Conservation (phyloP, 805 yeast species). For the Spathaspora sp. region DNA sequence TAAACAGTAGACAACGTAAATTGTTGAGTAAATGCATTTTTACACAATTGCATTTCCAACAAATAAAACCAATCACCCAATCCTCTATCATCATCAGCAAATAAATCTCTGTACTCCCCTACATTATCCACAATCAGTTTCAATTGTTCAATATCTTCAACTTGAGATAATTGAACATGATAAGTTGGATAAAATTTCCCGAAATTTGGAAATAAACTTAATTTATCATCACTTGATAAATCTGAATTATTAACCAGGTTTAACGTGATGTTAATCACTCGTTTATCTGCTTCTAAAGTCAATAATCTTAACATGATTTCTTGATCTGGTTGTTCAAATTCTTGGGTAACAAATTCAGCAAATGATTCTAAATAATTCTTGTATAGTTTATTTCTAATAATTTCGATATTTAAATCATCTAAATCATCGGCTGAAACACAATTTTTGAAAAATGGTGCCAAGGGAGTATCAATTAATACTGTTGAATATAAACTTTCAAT, state of each 20-base stretch:
- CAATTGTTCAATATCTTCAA: slow-evolving; percentile 85
- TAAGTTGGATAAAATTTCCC: slow-evolving; percentile 78
- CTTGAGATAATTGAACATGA: slow-evolving; percentile 61
- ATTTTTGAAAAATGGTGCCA: slow-evolving; percentile 93
- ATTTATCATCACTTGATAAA: slow-evolving; percentile 67
- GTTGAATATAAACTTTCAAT: slow-evolving; percentile 89
- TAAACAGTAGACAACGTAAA: slow-evolving; percentile 86
- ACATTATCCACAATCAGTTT: slow-evolving; percentile 59
- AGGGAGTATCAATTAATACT: slow-evolving; percentile 92
- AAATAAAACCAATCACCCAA: slow-evolving; percentile 93
- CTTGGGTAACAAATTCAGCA: slow-evolving; percentile 54
- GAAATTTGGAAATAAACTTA: slow-evolving; percentile 69
- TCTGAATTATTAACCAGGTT: slow-evolving; percentile 83
- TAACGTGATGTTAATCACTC: slow-evolving; percentile 86
- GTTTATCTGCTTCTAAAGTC: slow-evolving; percentile 91
- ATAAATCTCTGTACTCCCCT: slow-evolving; percentile 62
- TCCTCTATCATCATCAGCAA: slow-evolving; percentile 43
- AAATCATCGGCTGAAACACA: slow-evolving; percentile 84
- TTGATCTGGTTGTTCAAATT: slow-evolving; percentile 70
- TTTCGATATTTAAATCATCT: slow-evolving; percentile 93
- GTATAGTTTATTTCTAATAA: slow-evolving; percentile 86
- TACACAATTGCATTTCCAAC: slow-evolving; percentile 88
- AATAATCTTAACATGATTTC: slow-evolving; percentile 78
- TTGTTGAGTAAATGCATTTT: slow-evolving; percentile 93
- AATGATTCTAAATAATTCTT: slow-evolving; percentile 93